phyloP scores from a whole-genome alignment of 1,284 basidiomycete species.

The Cutaneotrichosporon cavernicola region DNA sequence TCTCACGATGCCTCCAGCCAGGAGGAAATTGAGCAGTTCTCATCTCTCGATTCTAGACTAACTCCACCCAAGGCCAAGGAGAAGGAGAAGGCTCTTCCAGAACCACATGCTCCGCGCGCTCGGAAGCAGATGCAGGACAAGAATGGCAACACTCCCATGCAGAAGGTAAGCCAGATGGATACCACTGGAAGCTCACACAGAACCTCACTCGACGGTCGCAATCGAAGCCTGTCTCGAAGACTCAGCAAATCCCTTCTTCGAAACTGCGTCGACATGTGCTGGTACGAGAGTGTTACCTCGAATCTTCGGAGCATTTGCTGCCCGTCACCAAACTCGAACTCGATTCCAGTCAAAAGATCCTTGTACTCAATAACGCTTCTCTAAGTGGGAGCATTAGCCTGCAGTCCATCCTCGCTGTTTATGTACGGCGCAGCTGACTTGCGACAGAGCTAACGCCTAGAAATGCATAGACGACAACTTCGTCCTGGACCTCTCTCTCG shows the following conservation, averaged over 20 bases:
- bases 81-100: not conserved
- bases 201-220: not conserved
- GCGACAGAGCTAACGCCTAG: not conserved
- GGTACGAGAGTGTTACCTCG: not conserved
- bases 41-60: not conserved
- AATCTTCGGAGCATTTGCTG: not conserved
- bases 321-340: not conserved
- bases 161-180: not conserved
- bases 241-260: not conserved
- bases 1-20: not conserved
- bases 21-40: conserved; percentile 1
- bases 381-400: not conserved
- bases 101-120: not conserved
- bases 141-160: not conserved
- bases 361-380: not conserved
- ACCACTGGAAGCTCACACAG: not conserved
- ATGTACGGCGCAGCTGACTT: not conserved
- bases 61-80: not conserved
- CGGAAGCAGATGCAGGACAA: not conserved
- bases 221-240: not conserved
- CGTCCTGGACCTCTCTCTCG: not conserved
- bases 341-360: not conserved
- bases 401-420: not conserved
- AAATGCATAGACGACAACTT: not conserved
- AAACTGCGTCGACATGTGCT: not conserved